Percentiles rank a stretch among this genome's conserved stretches.
These are phyloP conservation scores for Sclerotinia trifoliorum DNA, from an alignment of 2,329 filamentous ascomycete species.

Conservation along the genomic window DNA sequence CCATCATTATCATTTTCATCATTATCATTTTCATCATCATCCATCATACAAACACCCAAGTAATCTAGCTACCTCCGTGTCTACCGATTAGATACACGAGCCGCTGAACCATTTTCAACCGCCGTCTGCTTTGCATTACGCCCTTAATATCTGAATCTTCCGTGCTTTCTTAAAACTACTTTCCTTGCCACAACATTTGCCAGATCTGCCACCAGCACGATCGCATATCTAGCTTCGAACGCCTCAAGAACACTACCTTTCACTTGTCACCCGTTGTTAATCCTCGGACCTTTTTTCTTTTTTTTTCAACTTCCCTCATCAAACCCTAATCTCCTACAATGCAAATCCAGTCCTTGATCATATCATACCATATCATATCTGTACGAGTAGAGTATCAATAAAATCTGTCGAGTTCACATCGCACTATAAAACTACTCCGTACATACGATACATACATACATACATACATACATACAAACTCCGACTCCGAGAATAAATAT, in stretches of 20 bases:
- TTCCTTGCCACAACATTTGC: conserved; percentile 15
- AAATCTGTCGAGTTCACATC: background rate
- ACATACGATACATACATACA: too few species aligned
- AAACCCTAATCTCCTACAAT: background rate
- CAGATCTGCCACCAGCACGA: conserved; percentile 20
- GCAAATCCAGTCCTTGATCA: background rate
- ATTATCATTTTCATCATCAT: background rate
- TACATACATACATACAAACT: background rate
- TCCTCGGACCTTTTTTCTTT: conserved; percentile 6
- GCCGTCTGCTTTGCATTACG: conserved; percentile 19
- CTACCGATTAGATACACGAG: conserved; percentile 15
- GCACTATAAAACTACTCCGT: background rate
- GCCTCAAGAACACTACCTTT: conserved; percentile 14
- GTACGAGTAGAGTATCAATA: background rate
- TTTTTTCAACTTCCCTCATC: background rate
- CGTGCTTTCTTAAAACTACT: background rate
- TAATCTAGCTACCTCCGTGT: background rate
- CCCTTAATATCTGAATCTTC: background rate
- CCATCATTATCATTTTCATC: background rate
- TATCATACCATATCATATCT: background rate
- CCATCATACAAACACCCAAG: too few species aligned
- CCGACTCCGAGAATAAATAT: background rate
- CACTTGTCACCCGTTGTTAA: background rate
- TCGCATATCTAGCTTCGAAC: conserved; percentile 14
- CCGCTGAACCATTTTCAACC: conserved; percentile 6